Base-by-base conservation (phyloP, 208 protist genomes). In the Leishmania braziliensis region DNA sequence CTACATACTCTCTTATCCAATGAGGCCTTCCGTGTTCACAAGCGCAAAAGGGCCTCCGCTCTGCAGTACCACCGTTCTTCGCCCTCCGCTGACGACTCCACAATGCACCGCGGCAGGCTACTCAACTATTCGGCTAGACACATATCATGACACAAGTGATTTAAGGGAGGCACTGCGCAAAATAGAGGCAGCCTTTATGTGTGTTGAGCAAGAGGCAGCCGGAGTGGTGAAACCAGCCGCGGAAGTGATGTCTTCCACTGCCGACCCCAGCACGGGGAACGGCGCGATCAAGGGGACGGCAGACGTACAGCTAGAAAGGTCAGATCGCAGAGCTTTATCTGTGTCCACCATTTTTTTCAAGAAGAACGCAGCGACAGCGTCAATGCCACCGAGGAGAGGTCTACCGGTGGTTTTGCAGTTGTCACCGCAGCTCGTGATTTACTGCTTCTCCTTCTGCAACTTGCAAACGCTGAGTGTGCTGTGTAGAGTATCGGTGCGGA, bases 91-190 rank as follows among this genome's bases (percentile, higher is more conserved):
- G 14, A 48, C 63, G 3, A 26, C 50, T 43, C 50, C 48, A 29
- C 10, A 72, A 46, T 26, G 36, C 33, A 58, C 36, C 63, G 23
- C 50, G 16, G 56, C 60, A 20, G 53, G 74, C 12, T 75, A 75
- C 48, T 51, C 66, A 14, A 76, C 78, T 9, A 79, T 86, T 36
- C 77, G 77, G 14, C 78, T 86, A 6, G 54, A 86, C 58, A 86
- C 82, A 10, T 86, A 86, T 53, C 74, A 86, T 39, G 82, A 86
- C 74, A 82, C 82, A 14, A 86, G 82, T 53, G 82, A 79, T n/a
- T 68, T 86, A 48, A 79, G 81, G 65, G 82, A 78, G n/a, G 82
- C 82, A 10, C 29, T 86, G 78, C 78, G 78, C 9, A 53, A 86
- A 58, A 56, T 86, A 68, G 78, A 79, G 53, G 73, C 62, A 6